Conservation (phyloP, 805 yeast species). For the Yamadazyma paraphyllophila region DNA sequence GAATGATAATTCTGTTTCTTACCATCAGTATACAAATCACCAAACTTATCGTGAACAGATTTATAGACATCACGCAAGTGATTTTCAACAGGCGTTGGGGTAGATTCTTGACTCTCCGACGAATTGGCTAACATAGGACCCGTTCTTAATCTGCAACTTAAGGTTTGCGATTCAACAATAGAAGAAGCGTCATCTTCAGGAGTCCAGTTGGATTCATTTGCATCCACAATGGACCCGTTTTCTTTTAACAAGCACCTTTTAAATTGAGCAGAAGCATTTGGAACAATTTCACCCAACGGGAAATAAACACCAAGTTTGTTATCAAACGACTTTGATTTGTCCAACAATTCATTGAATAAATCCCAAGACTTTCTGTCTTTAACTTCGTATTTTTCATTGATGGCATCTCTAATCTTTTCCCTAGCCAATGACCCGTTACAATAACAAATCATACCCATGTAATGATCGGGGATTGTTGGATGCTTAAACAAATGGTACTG, state of each 20-base stretch:
- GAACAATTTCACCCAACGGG: constrained; percentile 89
- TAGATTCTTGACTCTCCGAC: constrained; percentile 10
- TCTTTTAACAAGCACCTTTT: constrained; percentile 47
- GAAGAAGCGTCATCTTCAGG: constrained; percentile 64
- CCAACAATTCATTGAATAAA: constrained; percentile 55
- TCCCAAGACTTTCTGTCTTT: constrained; percentile 50
- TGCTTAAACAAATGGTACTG: constrained; percentile 85
- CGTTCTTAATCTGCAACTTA: constrained; percentile 76
- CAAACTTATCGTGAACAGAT: constrained; percentile 31
- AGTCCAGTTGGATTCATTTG: constrained; percentile 36
- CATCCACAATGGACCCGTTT: constrained; percentile 22
- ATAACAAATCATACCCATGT: constrained; percentile 95
- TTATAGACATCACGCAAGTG: constrained; percentile 22
- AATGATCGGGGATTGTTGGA: constrained; percentile 72
- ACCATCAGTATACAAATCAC: constrained; percentile 50
- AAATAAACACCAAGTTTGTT: constrained; percentile 73
- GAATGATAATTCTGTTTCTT: constrained; percentile 43
- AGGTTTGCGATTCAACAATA: constrained; percentile 83
- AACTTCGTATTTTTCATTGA: constrained; percentile 46
- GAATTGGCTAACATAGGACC: constrained; percentile 65
- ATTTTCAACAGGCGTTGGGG: constrained; percentile 15
- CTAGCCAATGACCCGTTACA: constrained; percentile 89
- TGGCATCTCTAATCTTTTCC: constrained; percentile 64
- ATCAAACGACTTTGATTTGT: constrained; percentile 32
- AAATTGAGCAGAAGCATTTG: constrained; percentile 68